Conservation (phyloP, 139 green algal genomes). For the Coccomyxa sp. region DNA sequence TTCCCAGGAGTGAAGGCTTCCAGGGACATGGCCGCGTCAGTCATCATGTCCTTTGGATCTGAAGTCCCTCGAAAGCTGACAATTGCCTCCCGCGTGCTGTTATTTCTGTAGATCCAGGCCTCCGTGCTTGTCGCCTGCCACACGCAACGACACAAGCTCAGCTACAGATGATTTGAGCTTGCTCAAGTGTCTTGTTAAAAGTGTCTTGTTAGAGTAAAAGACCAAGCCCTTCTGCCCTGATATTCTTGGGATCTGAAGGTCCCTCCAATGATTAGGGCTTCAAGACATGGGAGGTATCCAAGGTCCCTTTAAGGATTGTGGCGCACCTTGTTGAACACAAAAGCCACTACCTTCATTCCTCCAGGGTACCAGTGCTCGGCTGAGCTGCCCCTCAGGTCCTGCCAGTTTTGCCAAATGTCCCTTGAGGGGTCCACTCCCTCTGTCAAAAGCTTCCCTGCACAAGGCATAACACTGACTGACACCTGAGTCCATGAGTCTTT, state of each 20-base stretch:
- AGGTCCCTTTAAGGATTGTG: too few species aligned
- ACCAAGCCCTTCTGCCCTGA: too few species aligned
- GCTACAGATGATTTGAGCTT: too few species aligned
- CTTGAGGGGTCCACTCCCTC: neutral
- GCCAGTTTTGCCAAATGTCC: neutral
- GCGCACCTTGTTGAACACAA: neutral
- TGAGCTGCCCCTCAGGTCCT: neutral
- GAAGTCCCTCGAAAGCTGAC: conserved; percentile 8
- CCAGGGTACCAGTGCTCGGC: neutral
- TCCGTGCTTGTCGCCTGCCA: conserved; percentile 12
- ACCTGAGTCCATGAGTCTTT: too few species aligned
- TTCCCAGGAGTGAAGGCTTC: conserved; percentile 5
- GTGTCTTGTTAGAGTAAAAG: too few species aligned
- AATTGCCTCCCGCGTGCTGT: neutral
- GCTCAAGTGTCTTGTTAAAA: too few species aligned
- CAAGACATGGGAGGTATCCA: too few species aligned
- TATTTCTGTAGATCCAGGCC: conserved; percentile 16
- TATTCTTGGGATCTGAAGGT: too few species aligned
- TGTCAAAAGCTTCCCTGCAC: neutral
- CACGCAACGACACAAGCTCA: too few species aligned
- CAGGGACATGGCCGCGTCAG: conserved; percentile 9
- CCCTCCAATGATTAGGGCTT: too few species aligned
- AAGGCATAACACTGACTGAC: too few species aligned
- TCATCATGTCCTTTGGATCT: conserved; percentile 13
- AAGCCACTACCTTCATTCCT: neutral